phyloP scores from a whole-genome alignment of 2,329 filamentous ascomycete species.

The Aspergillus proliferans region DNA sequence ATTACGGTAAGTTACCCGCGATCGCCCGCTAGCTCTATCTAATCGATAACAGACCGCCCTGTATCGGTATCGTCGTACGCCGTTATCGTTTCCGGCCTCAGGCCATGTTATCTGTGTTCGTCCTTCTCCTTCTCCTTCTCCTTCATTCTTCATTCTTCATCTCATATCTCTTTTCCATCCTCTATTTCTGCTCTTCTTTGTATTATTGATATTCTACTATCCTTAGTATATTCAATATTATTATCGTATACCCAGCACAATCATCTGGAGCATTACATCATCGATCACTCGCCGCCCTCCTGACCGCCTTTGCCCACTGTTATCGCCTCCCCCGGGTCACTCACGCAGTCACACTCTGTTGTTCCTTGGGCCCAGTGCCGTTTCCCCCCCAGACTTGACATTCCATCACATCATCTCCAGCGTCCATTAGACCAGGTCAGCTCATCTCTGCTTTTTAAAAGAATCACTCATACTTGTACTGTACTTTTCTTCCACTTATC shows the following conservation, averaged over 20 bases:
- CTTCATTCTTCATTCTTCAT: not conserved
- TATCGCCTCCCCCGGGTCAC: constrained; percentile 20
- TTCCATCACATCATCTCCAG: constrained; percentile 26
- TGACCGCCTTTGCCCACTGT: constrained; percentile 28
- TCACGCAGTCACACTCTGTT: not conserved
- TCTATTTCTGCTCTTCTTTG: not conserved
- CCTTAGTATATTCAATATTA: not conserved
- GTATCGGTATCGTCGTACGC: constrained; percentile 1
- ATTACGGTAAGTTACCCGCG: no score
- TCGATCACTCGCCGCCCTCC: constrained; percentile 13
- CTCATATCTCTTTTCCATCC: not conserved
- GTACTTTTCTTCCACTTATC: not conserved
- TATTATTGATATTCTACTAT: not conserved
- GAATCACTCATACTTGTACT: not conserved
- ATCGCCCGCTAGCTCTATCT: no score
- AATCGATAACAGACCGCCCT: constrained; percentile 1
- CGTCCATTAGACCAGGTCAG: constrained; percentile 11
- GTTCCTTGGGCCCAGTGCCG: constrained; percentile 21
- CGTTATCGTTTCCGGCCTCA: constrained; percentile 5
- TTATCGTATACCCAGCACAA: no score
- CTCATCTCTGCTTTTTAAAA: constrained; percentile 1
- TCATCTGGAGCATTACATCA: no score
- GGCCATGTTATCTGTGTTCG: constrained; percentile 5
- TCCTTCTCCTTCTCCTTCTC: not conserved
- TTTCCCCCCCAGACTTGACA: constrained; percentile 12